Conservation (phyloP, 257 asterid species). For the Solanum sitiens region DNA sequence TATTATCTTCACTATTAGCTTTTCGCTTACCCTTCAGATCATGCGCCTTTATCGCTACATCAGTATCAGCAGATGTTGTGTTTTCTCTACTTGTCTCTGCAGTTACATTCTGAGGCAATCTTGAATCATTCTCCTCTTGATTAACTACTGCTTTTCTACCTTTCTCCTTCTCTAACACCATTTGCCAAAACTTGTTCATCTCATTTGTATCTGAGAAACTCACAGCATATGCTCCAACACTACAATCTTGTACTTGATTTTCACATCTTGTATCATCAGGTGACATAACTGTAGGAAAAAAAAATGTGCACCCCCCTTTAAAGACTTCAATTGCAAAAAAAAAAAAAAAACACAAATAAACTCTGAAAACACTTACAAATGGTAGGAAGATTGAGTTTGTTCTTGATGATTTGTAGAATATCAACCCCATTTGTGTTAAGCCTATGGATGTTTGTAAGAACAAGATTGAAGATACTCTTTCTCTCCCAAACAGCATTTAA, state of each 20-base stretch:
- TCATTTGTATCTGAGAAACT: conserved; percentile 9
- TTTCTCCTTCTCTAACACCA: conserved; percentile 20
- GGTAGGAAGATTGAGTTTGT: conserved; percentile 19
- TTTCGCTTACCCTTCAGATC: conserved; percentile 4
- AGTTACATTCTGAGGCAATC: neutral
- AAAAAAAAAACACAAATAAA: neutral
- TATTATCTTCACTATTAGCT: conserved; percentile 7
- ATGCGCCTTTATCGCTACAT: neutral
- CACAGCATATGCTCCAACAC: conserved; percentile 28
- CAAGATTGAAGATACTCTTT: conserved; percentile 25
- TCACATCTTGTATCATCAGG: conserved; percentile 21
- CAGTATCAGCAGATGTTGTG: neutral
- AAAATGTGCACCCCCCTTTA: neutral
- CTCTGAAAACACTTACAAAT: conserved; percentile 26
- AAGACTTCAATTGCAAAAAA: neutral
- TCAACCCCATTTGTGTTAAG: conserved; percentile 17
- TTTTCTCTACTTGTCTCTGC: conserved; percentile 5
- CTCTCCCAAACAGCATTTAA: conserved; percentile 27
- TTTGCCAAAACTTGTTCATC: conserved; percentile 30
- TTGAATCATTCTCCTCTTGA: conserved; percentile 6
- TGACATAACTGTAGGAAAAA: conserved; percentile 32
- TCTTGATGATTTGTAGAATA: conserved; percentile 19
- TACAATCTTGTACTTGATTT: conserved; percentile 16
- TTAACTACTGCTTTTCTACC: neutral
- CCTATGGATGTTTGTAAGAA: conserved; percentile 47